These are phyloP conservation scores for Albatrellus sp. DNA, from an alignment of 1,284 basidiomycete species.

Conservation along the genomic window DNA sequence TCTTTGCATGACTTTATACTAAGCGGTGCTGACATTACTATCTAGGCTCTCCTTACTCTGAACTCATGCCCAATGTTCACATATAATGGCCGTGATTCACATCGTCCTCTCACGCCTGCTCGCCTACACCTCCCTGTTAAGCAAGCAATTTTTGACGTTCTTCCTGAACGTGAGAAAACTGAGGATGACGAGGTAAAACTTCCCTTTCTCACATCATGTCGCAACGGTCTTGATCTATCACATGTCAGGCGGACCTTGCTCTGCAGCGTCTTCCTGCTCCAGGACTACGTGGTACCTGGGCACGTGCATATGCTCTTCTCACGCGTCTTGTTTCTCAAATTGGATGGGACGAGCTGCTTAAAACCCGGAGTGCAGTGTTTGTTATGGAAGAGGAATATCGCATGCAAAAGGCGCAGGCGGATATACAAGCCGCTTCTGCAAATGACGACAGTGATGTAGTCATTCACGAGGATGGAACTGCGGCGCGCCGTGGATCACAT, in stretches of 20 bases:
- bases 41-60: slow-evolving; percentile 76
- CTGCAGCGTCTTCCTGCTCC: slow-evolving; percentile 90
- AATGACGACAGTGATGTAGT: slow-evolving; percentile 17
- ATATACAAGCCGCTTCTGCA: slow-evolving; percentile 24
- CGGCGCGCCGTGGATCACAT: slow-evolving; percentile 15
- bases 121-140: slow-evolving; percentile 83
- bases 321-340: slow-evolving; percentile 86
- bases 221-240: background rate
- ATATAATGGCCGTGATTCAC: slow-evolving; percentile 92
- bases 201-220: background rate
- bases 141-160: slow-evolving; percentile 72
- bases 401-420: slow-evolving; percentile 66
- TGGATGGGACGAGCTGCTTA: slow-evolving; percentile 97
- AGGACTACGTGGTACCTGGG: slow-evolving; percentile 89
- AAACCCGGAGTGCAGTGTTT: slow-evolving; percentile 88
- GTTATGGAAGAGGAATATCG: slow-evolving; percentile 99
- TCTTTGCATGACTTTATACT: background rate
- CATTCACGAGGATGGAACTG: slow-evolving; percentile 47
- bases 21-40: background rate
- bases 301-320: slow-evolving; percentile 85
- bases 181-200: slow-evolving; percentile 72
- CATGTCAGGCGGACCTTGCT: slow-evolving; percentile 73
- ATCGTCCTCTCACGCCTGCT: slow-evolving; percentile 75
- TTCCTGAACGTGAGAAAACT: slow-evolving; percentile 58
- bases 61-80: slow-evolving; percentile 99